These are phyloP conservation scores for Xylariales sp. DNA, from an alignment of 2,329 filamentous ascomycete species.

Conservation along the genomic window DNA sequence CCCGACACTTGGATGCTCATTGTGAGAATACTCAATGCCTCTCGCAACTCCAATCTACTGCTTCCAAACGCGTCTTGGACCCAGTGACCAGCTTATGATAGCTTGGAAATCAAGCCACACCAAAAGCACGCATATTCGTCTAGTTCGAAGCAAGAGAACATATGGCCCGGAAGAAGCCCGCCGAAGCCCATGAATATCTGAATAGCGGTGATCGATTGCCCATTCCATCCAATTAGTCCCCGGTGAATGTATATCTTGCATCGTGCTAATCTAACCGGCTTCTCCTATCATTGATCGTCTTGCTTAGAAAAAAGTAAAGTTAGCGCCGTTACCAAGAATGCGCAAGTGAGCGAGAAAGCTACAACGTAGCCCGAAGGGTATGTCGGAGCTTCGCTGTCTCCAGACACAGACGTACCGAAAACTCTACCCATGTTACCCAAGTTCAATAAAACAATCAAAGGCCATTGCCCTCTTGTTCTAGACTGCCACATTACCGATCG, in stretches of 20 bases:
- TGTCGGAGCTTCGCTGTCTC: constrained; percentile 3
- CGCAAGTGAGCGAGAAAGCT: constrained; percentile 1
- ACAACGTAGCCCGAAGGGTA: constrained; percentile 4
- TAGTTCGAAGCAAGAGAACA: too few relatives aligned
- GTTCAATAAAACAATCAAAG: background rate
- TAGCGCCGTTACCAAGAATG: too few relatives aligned
- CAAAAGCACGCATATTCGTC: too few relatives aligned
- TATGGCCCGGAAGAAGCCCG: too few relatives aligned
- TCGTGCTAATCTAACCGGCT: background rate
- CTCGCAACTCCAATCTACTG: too few relatives aligned
- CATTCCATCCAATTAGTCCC: background rate
- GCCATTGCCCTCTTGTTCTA: constrained; percentile 4
- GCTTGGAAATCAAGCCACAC: too few relatives aligned
- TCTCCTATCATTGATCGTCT: constrained; percentile 1
- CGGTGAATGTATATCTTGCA: background rate
- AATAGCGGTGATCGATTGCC: constrained; percentile 4
- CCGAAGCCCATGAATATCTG: constrained; percentile 3
- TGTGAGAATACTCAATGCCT: too few relatives aligned
- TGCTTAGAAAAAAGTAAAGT: too few relatives aligned
- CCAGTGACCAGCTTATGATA: too few relatives aligned
- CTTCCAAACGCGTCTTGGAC: too few relatives aligned
- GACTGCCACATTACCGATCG: constrained; percentile 1
- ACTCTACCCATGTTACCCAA: constrained; percentile 1
- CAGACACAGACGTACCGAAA: constrained; percentile 2
- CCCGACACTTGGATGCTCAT: too few relatives aligned